Conservation (phyloP, 2,329 filamentous ascomycete species). For the Trichophaea hybrida region DNA sequence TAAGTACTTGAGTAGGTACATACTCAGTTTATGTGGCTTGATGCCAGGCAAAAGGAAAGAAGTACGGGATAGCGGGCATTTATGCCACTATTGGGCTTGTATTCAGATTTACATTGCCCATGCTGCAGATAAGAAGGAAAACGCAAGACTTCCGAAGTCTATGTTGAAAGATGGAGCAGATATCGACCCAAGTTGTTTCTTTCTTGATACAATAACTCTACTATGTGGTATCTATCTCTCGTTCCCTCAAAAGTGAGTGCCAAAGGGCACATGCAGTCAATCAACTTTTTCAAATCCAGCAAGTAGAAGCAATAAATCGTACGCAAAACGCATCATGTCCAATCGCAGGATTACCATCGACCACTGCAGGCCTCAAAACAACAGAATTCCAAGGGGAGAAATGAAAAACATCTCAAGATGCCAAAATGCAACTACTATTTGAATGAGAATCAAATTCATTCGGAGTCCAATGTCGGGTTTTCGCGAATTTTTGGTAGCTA, state of each 20-base stretch:
- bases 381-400: neutral
- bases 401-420: neutral
- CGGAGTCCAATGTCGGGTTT: neutral
- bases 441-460: neutral
- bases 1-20: too few species aligned
- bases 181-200: neutral
- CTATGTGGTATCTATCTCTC: neutral
- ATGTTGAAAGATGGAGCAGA: too few species aligned
- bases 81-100: too few species aligned
- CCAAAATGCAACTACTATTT: neutral
- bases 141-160: too few species aligned
- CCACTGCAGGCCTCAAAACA: neutral
- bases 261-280: neutral
- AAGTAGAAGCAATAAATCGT: neutral
- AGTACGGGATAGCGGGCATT: too few species aligned
- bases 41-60: too few species aligned
- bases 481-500: neutral
- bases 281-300: constrained; percentile 1
- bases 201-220: neutral
- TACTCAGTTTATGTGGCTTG: too few species aligned
- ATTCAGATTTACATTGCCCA: too few species aligned
- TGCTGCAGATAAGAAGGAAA: too few species aligned
- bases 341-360: neutral
- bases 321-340: neutral
- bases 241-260: neutral